phyloP scores from a whole-genome alignment of 345 rosid species.

The Aegle marmelos region DNA sequence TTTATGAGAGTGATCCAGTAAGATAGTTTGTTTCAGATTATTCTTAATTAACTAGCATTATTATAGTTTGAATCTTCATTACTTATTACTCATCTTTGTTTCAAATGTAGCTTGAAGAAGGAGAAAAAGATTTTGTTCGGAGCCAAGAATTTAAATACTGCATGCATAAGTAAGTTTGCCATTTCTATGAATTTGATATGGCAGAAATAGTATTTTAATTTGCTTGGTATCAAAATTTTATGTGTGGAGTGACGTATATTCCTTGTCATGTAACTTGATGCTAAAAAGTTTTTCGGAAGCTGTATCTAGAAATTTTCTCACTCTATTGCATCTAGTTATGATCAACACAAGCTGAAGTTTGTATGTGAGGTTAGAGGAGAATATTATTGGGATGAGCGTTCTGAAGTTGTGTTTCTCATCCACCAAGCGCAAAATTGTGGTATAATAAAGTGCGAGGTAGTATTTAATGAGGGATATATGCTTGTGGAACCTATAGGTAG shows the following conservation, averaged over 20 bases:
- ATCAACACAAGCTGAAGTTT: neutral
- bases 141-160: slow-evolving; percentile 84
- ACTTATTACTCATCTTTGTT: neutral
- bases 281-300: neutral
- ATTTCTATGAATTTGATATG: neutral
- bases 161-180: slow-evolving; percentile 67
- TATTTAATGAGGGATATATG: neutral
- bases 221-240: neutral
- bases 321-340: neutral
- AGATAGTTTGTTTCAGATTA: slow-evolving; percentile 16
- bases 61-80: neutral
- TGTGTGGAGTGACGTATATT: neutral
- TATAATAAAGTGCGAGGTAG: neutral
- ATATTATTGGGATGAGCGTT: neutral
- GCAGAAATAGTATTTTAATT: neutral
- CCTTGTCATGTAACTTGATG: neutral
- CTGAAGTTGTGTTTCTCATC: neutral
- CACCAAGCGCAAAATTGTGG: neutral
- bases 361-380: neutral
- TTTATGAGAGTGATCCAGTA: slow-evolving; percentile 81
- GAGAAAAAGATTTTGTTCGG: slow-evolving; percentile 67
- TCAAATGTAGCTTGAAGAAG: slow-evolving; percentile 71
- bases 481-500: neutral
- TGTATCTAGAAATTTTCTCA: neutral
- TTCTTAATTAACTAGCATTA: neutral